Evolutionary conservation across 2,329 filamentous ascomycete species (phyloP).

Genomic region (Penicillium sp.): DNA sequence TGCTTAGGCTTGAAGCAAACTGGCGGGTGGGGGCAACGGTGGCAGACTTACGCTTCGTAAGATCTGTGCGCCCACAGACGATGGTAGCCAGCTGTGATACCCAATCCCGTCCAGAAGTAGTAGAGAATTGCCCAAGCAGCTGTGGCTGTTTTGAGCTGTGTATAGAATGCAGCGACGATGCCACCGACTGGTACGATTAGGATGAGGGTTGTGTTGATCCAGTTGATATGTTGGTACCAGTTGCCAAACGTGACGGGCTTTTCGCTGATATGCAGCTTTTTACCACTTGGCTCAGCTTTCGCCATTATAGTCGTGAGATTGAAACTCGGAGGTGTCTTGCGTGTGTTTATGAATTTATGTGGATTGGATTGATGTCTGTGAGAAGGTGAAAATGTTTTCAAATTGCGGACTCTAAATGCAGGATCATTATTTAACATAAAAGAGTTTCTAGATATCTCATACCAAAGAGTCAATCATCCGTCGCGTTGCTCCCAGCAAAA

Average conservation of each 20-base stretch:
- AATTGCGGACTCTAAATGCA: too few relatives aligned
- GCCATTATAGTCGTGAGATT: background rate
- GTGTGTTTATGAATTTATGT: background rate
- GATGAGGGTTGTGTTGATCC: constrained; percentile 79
- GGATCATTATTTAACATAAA: background rate
- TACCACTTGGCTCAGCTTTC: background rate
- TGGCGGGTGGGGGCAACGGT: background rate
- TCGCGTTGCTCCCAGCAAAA: background rate
- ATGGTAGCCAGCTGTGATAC: constrained; percentile 74
- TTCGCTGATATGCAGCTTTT: constrained; percentile 76
- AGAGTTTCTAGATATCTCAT: too few relatives aligned
- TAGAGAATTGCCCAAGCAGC: constrained; percentile 67
- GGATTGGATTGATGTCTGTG: background rate
- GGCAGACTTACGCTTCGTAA: constrained; percentile 49
- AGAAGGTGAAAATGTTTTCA: too few relatives aligned
- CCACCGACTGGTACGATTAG: constrained; percentile 70
- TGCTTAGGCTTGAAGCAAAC: background rate
- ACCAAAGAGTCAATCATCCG: background rate
- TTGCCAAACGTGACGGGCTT: constrained; percentile 72
- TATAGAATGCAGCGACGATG: constrained; percentile 69
- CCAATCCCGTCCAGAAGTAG: constrained; percentile 75
- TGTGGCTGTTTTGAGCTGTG: constrained; percentile 66
- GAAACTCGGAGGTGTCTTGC: background rate
- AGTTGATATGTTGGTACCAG: constrained; percentile 86
- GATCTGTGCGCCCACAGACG: constrained; percentile 78